Evolutionary conservation across 2,329 filamentous ascomycete species (phyloP), one percentile per base, ranked within the genome.

Genomic region (Sodiomyces alkalinus): DNA sequence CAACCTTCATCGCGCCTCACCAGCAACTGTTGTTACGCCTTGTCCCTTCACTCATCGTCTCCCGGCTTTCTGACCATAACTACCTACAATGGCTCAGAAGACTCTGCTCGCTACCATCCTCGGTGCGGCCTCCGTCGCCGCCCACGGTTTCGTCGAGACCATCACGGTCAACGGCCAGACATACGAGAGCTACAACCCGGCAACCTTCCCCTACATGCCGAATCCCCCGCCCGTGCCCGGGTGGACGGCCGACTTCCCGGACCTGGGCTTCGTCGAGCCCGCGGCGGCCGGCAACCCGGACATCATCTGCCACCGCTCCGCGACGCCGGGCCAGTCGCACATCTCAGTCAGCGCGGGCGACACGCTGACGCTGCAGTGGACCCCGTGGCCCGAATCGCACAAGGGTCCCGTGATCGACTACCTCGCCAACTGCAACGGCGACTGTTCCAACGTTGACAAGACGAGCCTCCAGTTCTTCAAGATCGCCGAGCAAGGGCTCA

Each of bases 301-400:
- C 30, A 65, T 66, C 39, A 55, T 58, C 41, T 66, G 62, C 44
- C 58, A 64, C 45, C 53, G 52, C 33, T 46, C 39, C 13, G 57
- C 54, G 13, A 53, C 41, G 10, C 51, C 57, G 16, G 59, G 52
- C 7, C 33, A 46, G 21, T 48, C 52, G 30, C 51, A 51, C 12
- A 52, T 56, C 19, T 41, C 41, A 3, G 63, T 77, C 20, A 54
- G 59, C n/a, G 75, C 74, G 10, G 76, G 75, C 35, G 56, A 57
- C 37, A 57, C 56, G 7, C 46, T 80, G 39, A 54, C 64, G 33
- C 50, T 80, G 27, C 60, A 68, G 41, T 80, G 74, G 75, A 67
- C 60, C 33, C 54, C 55, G 11, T 80, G 75, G 75, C 74, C 74
- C n/a, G 56, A 64, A 7, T 64, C 59, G 30, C 62, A 80, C 53